Conservation (phyloP, 495 filamentous ascomycete species). For the Copromyces sp. region DNA sequence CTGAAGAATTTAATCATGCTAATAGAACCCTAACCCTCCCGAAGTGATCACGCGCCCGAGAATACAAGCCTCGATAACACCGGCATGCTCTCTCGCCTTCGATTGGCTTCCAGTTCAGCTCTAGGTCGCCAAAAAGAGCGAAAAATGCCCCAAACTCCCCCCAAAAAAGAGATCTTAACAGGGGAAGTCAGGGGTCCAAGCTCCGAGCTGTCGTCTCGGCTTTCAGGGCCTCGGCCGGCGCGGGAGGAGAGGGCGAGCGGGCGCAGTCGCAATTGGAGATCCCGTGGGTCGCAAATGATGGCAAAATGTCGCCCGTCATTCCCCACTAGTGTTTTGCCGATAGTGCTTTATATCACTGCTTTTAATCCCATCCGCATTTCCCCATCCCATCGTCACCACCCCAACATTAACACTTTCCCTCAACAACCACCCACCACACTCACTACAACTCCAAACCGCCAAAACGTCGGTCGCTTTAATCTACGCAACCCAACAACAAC, state of each 20-base stretch:
- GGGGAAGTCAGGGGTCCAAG: background rate
- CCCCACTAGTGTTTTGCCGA: background rate
- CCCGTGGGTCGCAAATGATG: background rate
- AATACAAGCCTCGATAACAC: background rate
- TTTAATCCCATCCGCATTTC: conserved; percentile 1
- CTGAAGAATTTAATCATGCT: background rate
- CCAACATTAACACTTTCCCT: background rate
- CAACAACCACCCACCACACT: background rate
- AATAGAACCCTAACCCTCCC: background rate
- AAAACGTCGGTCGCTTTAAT: conserved; percentile 2
- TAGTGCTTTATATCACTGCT: background rate
- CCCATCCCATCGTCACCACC: background rate
- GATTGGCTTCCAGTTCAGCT: conserved; percentile 8
- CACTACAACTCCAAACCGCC: background rate
- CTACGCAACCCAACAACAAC: background rate
- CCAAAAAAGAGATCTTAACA: background rate
- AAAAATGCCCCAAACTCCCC: background rate
- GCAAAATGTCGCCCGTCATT: background rate
- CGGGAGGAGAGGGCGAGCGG: background rate
- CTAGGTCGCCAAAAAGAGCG: background rate
- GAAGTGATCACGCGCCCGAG: background rate
- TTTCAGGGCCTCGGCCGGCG: background rate
- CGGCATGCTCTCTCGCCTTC: background rate
- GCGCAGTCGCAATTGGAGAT: background rate
- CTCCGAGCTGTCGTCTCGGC: background rate